Conservation (phyloP, 1,139 yeast genomes). For the Suhomyces taliae region DNA sequence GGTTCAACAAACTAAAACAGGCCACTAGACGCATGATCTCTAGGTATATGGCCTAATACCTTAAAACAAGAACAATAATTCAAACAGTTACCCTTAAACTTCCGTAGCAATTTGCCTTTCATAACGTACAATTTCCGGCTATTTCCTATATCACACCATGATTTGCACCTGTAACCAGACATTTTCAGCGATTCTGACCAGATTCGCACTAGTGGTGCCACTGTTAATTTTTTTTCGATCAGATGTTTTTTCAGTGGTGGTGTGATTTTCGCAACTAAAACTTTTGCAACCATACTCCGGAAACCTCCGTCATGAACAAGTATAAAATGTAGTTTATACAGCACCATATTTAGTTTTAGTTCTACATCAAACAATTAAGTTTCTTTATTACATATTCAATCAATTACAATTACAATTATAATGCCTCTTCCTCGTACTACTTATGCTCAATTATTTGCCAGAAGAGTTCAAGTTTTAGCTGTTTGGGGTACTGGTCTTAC, state of each 20-base stretch:
- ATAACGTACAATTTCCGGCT: not conserved
- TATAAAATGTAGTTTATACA: not conserved
- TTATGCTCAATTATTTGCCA: conserved; percentile 13
- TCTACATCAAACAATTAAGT: not conserved
- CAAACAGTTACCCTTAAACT: no score
- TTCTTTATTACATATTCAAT: not conserved
- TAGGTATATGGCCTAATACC: no score
- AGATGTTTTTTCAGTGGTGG: not conserved
- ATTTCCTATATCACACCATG: not conserved
- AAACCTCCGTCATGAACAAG: not conserved
- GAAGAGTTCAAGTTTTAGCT: conserved; percentile 35
- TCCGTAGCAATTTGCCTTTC: no score
- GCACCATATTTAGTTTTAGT: not conserved
- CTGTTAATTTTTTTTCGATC: not conserved
- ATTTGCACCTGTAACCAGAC: no score
- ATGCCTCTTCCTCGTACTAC: conserved; percentile 7
- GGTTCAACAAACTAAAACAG: no score
- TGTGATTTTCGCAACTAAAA: conserved; percentile 4
- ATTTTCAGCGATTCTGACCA: not conserved
- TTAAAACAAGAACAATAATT: no score
- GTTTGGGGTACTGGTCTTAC: conserved; percentile 36
- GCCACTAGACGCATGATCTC: no score
- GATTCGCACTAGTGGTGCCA: not conserved
- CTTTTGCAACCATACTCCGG: conserved; percentile 8
- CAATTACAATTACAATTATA: not conserved